Evolutionary conservation across 352 stramenopile genomes (phyloP).

Genomic region (Pythium pyrilobum): DNA sequence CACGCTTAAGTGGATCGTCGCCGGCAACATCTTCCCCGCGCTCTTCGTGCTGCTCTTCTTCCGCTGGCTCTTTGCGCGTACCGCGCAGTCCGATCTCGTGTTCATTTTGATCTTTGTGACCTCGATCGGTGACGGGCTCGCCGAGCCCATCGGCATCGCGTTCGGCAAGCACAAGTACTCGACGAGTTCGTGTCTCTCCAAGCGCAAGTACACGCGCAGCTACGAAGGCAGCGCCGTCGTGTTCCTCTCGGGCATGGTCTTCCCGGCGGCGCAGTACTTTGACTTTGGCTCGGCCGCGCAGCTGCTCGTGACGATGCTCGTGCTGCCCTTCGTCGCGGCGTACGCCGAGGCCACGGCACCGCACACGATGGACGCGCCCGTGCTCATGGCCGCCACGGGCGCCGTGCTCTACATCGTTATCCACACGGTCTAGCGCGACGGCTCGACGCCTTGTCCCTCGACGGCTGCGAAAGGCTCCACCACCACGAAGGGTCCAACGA

Average conservation of each 20-base stretch:
- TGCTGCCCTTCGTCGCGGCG: constrained; percentile 73
- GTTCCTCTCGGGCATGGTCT: constrained; percentile 78
- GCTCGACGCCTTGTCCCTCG: too few relatives aligned
- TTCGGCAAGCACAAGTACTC: constrained; percentile 68
- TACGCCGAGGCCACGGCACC: constrained; percentile 82
- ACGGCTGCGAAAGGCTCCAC: too few relatives aligned
- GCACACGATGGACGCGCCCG: constrained; percentile 84
- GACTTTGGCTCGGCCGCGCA: constrained; percentile 70
- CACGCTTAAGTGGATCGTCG: constrained; percentile 86
- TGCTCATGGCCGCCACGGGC: constrained; percentile 78
- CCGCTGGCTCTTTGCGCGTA: constrained; percentile 74
- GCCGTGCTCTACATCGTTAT: constrained; percentile 80
- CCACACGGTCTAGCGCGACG: constrained; percentile 66
- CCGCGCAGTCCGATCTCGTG: constrained; percentile 66
- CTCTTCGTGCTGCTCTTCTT: constrained; percentile 86
- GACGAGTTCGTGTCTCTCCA: constrained; percentile 43
- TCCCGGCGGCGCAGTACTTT: constrained; percentile 75
- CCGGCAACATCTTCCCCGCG: constrained; percentile 72
- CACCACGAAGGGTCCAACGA: too few relatives aligned
- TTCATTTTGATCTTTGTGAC: constrained; percentile 84
- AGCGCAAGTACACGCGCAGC: constrained; percentile 55
- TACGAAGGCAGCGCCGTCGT: constrained; percentile 51
- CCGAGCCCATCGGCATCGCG: constrained; percentile 49
- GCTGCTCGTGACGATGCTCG: constrained; percentile 72
- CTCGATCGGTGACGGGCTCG: constrained; percentile 45